Evolutionary conservation across 345 rosid species (phyloP), one percentile per base, ranked within the genome.

Genomic region (Pelargonium nanum): DNA sequence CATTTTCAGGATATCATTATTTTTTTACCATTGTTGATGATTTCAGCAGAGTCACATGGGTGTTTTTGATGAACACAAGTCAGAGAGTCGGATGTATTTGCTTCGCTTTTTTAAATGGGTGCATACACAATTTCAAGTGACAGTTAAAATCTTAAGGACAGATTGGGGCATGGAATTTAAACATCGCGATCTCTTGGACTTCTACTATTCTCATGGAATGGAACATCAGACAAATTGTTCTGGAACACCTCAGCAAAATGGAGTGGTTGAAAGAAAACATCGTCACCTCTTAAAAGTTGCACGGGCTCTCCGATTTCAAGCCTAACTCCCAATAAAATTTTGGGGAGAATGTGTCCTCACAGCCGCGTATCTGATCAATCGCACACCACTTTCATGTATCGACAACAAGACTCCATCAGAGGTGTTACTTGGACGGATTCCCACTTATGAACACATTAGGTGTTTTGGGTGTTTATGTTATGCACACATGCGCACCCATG

Each of bases 171-270:
- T 2, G 4, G 56, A 60, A 30, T 67, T 30, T 21, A 16, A 44
- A 10, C 16, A 50, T 53, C 16, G 0, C 0, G 4, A 8, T 2
- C 6, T 19, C 20, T 8, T 34, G 25, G 3, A 58, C 4, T 53
- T 19, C 15, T 23, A 32, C 22, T 28, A 4, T 0, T n/a, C 44
- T n/a, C 25, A 45, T 1, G 26, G 50, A 0, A 57, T 65, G 0
- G 0, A 19, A 6, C 58, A 65, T 51, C 58, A 67, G 53, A 57
- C 53, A 0, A 52, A 61, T 25, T 62, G 57, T 34, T 17, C 13
- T 6, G 48, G 48, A 1, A 67, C 65, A 5, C 69, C 50, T 8
- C 62, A 63, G 28, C 50, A 72, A 45, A 72, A 67, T 53, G 50
- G 65, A 5, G 4, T 22, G 0, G 34, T 28, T 0, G 65, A 67